phyloP scores from a whole-genome alignment of 2,329 filamentous ascomycete species.

The Cercospora zeina region DNA sequence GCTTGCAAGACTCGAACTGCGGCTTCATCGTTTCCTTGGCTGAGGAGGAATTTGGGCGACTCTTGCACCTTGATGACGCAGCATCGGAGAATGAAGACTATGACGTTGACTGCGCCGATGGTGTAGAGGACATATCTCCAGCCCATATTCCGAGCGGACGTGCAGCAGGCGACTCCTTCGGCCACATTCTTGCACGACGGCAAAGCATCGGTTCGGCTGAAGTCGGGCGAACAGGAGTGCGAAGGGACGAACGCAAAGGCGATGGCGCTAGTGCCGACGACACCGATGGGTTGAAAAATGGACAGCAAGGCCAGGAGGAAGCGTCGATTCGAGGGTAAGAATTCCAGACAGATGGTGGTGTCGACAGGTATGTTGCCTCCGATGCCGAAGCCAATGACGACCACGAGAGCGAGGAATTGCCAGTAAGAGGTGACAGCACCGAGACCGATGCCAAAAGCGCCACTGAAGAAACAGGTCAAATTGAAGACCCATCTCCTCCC shows the following conservation, averaged over 20 bases:
- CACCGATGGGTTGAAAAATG: constrained; percentile 58
- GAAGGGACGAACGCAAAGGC: constrained; percentile 57
- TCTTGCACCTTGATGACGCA: constrained; percentile 58
- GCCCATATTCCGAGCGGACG: constrained; percentile 46
- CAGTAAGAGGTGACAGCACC: constrained; percentile 53
- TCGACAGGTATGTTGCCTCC: constrained; percentile 59
- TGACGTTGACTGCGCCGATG: constrained; percentile 45
- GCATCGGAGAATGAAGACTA: constrained; percentile 55
- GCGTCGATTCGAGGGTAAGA: constrained; percentile 54
- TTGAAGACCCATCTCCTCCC: constrained; percentile 60
- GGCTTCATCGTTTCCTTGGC: constrained; percentile 54
- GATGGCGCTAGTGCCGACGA: constrained; percentile 54
- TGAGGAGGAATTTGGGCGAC: constrained; percentile 61
- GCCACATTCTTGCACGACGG: constrained; percentile 47
- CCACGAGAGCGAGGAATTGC: constrained; percentile 55
- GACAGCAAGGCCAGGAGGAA: constrained; percentile 57
- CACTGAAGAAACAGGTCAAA: constrained; percentile 57
- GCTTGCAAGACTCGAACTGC: constrained; percentile 51
- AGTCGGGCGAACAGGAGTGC: constrained; percentile 55
- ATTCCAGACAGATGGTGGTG: constrained; percentile 58
- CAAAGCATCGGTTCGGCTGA: constrained; percentile 46
- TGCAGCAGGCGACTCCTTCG: constrained; percentile 42
- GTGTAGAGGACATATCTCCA: constrained; percentile 50
- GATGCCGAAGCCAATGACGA: constrained; percentile 55
- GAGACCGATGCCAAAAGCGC: constrained; percentile 56